These are phyloP conservation scores for Eucalyptus pumila DNA, from an alignment of 345 rosid genomes.

Conservation along the genomic window DNA sequence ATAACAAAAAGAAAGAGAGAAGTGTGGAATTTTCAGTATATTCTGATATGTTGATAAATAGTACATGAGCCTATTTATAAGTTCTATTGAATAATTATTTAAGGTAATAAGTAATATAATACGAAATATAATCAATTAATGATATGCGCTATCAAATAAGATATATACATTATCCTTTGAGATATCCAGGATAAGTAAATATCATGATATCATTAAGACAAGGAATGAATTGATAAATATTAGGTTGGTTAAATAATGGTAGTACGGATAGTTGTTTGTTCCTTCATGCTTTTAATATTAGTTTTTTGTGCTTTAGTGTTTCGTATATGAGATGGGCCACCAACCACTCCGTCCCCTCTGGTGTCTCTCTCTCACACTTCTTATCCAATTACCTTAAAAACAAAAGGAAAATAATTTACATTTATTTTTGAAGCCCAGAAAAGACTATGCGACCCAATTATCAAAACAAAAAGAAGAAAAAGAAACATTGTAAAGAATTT, in stretches of 20 bases:
- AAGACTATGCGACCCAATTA: not conserved
- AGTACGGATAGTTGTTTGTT: constrained; percentile 6
- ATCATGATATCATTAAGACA: not conserved
- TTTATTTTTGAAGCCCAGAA: not conserved
- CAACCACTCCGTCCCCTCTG: constrained; percentile 19
- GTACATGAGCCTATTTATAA: not conserved
- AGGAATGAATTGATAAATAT: constrained; percentile 3
- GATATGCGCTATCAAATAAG: no score
- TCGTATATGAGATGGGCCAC: constrained; percentile 11
- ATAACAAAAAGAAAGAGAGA: no score
- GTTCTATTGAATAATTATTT: no score
- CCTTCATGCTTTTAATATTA: constrained; percentile 3
- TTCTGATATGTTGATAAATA: not conserved
- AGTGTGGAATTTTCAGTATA: no score
- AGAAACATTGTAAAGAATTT: no score
- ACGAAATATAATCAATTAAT: no score
- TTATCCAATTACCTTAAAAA: constrained; percentile 17
- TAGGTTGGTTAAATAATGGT: constrained; percentile 20
- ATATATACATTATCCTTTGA: no score
- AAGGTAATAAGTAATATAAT: not conserved
- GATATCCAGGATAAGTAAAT: no score
- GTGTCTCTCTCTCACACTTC: constrained; percentile 49
- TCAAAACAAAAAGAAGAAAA: no score
- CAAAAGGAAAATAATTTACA: constrained; percentile 2
- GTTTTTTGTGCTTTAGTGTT: not conserved